phyloP scores from a whole-genome alignment of 2,329 filamentous ascomycete genomes.

The Aspergillus arachidicola region DNA sequence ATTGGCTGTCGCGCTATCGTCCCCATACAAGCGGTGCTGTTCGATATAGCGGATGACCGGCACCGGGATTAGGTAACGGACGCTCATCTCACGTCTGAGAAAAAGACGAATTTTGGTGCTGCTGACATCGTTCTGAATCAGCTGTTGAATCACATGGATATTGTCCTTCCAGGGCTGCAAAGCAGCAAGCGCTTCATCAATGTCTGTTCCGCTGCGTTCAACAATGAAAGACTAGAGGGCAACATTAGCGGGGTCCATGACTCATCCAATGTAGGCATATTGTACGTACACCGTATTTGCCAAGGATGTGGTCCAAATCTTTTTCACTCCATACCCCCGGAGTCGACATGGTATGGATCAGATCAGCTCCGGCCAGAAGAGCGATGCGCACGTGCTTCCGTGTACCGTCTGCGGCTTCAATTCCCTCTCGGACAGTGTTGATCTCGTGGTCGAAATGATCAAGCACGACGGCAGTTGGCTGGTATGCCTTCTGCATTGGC shows the following conservation, averaged over 20 bases:
- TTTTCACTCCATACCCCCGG: conserved; percentile 76
- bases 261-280: neutral
- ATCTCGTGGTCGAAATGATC: conserved; percentile 92
- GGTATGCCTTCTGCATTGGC: conserved; percentile 80
- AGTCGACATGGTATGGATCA: conserved; percentile 73
- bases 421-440: conserved; percentile 74
- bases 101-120: conserved; percentile 82
- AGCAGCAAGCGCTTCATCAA: conserved; percentile 82
- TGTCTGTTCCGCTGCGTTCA: conserved; percentile 85
- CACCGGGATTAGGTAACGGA: conserved; percentile 74
- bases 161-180: conserved; percentile 83
- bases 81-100: conserved; percentile 76
- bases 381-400: conserved; percentile 73
- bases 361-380: conserved; percentile 76
- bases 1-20: conserved; percentile 41
- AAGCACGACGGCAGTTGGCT: conserved; percentile 84
- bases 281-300: conserved; percentile 67
- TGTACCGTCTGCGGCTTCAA: conserved; percentile 66
- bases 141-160: conserved; percentile 83
- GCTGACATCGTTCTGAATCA: conserved; percentile 84
- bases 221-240: conserved; percentile 68
- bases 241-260: conserved; percentile 8
- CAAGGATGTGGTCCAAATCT: conserved; percentile 86
- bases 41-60: conserved; percentile 76
- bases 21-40: conserved; percentile 66